phyloP scores from a whole-genome alignment of 139 green algal species.

The Klebsormidium nitens region DNA sequence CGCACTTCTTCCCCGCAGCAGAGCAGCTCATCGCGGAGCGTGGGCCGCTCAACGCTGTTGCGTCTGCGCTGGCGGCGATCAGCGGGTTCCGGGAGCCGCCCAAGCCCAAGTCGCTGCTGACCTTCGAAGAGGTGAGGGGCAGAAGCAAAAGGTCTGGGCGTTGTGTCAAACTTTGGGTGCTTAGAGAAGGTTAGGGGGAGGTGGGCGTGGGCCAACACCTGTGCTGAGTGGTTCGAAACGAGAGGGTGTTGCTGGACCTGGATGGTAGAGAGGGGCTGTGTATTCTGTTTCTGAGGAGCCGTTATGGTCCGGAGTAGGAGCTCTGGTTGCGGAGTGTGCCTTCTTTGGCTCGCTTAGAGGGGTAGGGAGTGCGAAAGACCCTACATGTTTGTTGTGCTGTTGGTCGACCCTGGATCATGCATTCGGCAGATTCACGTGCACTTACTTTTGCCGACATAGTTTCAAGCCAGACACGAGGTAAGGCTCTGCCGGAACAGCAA shows the following conservation, averaged over 20 bases:
- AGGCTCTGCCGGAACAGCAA: no score
- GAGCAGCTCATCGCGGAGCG: conserved; percentile 57
- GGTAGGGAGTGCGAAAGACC: no score
- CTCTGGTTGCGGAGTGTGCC: no score
- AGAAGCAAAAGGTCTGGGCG: no score
- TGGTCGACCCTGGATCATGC: no score
- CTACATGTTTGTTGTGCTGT: no score
- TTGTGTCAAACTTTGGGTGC: conserved; percentile 63
- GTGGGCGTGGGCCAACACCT: conserved; percentile 31
- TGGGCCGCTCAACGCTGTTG: conserved; percentile 45
- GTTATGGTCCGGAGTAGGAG: not conserved
- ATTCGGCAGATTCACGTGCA: no score
- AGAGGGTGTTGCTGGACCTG: not conserved
- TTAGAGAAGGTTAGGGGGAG: conserved; percentile 3
- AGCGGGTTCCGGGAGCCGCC: conserved; percentile 71
- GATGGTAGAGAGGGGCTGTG: not conserved
- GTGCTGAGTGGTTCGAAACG: conserved; percentile 35
- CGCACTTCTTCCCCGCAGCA: conserved; percentile 77
- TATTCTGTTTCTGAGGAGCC: conserved; percentile 1
- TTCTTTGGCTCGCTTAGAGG: no score
- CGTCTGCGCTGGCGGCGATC: conserved; percentile 79
- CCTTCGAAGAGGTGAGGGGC: conserved; percentile 66
- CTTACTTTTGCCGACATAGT: no score
- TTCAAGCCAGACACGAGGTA: no score
- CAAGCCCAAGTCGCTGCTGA: conserved; percentile 61